Base-by-base conservation (phyloP, 495 filamentous ascomycete species). In the Trichoderma reesei region DNA sequence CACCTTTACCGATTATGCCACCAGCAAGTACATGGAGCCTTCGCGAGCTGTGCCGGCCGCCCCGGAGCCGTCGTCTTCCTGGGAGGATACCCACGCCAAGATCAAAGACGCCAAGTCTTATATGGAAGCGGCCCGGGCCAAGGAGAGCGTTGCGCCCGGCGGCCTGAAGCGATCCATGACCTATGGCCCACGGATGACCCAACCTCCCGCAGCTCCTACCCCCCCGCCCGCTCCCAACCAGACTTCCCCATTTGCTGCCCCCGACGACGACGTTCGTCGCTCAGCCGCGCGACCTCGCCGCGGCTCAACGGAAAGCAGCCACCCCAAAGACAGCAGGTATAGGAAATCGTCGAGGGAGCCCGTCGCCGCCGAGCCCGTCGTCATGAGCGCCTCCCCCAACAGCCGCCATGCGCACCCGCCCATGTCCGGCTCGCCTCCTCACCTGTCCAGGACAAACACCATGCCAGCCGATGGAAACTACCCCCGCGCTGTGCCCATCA, bases 261-360 rank as follows among this genome's bases (percentile, higher is more conserved):
- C 65, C 20, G 63, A 65, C 39, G 71, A 70, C 5, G 54, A 65
- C 6, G 70, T 48, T 62, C 76, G 39, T 68, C 74, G 66, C 67
- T 67, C 75, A 3, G 67, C 72, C 9, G 70, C 69, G 31, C 73
- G 74, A 13, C 66, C 72, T 1, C 68, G 70, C 1, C 64, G 60
- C 5, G 76, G 78, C 18, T 75, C 77, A 33, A 70, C 74, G 64
- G 78, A 78, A 75, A 79, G 37, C 72, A 72, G 8, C 72, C 74
- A 4, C 70, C 67, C 42, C 72, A 72, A 20, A 72, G 71, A 31
- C n/a, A n/a, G n/a, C 73, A 74, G 33, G 37, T 70, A 71, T 61
- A 73, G 71, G 60, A 74, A 75, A 37, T 61, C 68, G 5, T 68
- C 71, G 37, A 63, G 67, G 60, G 70, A 72, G 44, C 68, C 70